Evolutionary conservation across 148 eudicot species (phyloP), one percentile per base, ranked within the genome.

Genomic region (Vaccinium myrtillus): DNA sequence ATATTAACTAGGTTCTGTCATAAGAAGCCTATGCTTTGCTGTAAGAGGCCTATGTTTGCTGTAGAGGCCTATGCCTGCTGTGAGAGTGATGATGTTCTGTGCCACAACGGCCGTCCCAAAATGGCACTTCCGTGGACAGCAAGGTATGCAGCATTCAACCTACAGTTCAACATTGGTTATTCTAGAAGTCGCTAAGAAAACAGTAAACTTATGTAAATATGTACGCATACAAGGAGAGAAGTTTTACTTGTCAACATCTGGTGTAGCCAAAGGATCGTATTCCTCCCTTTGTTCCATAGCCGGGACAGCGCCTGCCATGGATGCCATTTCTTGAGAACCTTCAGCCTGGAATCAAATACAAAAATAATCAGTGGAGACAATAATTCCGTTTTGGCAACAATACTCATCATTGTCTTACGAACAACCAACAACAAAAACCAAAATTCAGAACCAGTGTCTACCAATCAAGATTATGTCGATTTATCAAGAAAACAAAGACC

Each of bases 211-310:
- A 69, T 18, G 56, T 53, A 18, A 14, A 25, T 25, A 48, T 11
- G 56, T 39, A 25, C 3, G 13, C 14, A 9, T 30, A 23, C 74
- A 69, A 73, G 23, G 39, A n/a, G 43, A 25, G 19, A 53, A 82
- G 23, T 32, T 70, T 84, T 91, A 97, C 99, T 93, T 90, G 90
- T 97, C 98, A 84, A 97, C 96, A 88, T 95, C 98, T 30, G 98
- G 98, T 81, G 96, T 91, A 77, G 98, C 99, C 85, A 95, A 85
- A 43, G 98, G 99, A 92, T 97, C 99, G 82, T 88, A 91, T 84
- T 97, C 99, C 84, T 92, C 94, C 78, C 90, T 94, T 25, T 91
- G 97, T 84, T 96, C 99, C 89, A 88, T 88, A 75, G 87, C 90
- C 21, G 92, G 92, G 48, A 86, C 86, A 74, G 85, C 84, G 49